Conservation (phyloP, 2,329 filamentous ascomycete species). For the Podosphaera xanthii region DNA sequence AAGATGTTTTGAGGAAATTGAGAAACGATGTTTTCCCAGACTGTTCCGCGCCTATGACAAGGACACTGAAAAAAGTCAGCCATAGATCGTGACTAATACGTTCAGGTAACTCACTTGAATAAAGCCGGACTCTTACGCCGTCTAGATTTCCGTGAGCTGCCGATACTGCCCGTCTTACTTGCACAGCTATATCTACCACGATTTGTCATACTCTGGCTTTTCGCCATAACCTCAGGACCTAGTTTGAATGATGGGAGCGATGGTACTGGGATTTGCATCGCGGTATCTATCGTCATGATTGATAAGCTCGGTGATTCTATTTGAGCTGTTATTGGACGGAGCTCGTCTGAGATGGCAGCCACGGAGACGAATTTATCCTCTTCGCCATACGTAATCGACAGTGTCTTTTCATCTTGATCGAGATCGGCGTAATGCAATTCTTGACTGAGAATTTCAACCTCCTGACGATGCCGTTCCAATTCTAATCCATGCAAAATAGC, state of each 20-base stretch:
- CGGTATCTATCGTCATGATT: conserved; percentile 10
- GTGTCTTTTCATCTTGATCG: conserved; percentile 18
- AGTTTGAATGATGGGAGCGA: conserved; percentile 30
- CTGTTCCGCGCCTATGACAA: conserved; percentile 70
- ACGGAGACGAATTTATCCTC: conserved; percentile 41
- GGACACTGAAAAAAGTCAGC: conserved; percentile 35
- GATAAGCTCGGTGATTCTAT: conserved; percentile 23
- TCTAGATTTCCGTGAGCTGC: conserved; percentile 75
- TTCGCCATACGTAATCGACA: conserved; percentile 24
- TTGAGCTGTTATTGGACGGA: conserved; percentile 17
- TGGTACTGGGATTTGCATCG: conserved; percentile 13
- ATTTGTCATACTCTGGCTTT: conserved; percentile 88
- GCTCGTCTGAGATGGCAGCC: conserved; percentile 30
- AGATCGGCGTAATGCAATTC: conserved; percentile 24
- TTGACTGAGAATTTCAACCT: conserved; percentile 30
- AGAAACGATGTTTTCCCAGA: conserved; percentile 94
- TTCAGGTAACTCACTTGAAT: conserved; percentile 51
- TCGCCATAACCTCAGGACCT: conserved; percentile 51
- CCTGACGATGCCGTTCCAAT: conserved; percentile 29
- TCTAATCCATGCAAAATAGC: conserved; percentile 24
- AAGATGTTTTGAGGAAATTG: conserved; percentile 73
- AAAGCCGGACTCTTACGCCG: conserved; percentile 93
- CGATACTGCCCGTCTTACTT: conserved; percentile 75
- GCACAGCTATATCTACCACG: conserved; percentile 92
- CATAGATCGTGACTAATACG: not conserved